phyloP scores from a whole-genome alignment of 441 rosid genomes.

The Macaranga tanarius region DNA sequence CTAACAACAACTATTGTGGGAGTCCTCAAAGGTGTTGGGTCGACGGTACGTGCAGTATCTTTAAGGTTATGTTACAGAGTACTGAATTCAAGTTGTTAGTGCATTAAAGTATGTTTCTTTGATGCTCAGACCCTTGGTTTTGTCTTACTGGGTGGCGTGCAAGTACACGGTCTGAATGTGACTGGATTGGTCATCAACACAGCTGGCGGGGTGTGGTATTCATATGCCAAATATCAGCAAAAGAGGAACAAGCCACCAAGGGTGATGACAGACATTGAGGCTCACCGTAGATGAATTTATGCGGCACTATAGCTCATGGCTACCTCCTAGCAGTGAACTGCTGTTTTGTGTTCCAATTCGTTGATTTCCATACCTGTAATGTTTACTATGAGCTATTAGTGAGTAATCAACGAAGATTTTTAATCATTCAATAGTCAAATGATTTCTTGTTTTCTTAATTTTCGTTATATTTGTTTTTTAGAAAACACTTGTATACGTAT shows the following conservation, averaged over 20 bases:
- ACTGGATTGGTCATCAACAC: slow-evolving; percentile 85
- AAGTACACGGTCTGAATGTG: slow-evolving; percentile 82
- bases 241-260: slow-evolving; percentile 57
- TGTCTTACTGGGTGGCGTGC: slow-evolving; percentile 83
- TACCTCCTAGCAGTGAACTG: neutral
- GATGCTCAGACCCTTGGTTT: slow-evolving; percentile 73
- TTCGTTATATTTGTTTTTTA: neutral
- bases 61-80: neutral
- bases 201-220: slow-evolving; percentile 94
- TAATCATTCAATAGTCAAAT: neutral
- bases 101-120: neutral
- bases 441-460: neutral
- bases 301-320: neutral
- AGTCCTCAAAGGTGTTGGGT: slow-evolving; percentile 95
- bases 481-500: neutral
- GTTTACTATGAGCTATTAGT: neutral
- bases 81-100: neutral
- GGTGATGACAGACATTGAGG: slow-evolving; percentile 56
- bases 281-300: slow-evolving; percentile 48
- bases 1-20: slow-evolving; percentile 96
- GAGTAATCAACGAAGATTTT: neutral
- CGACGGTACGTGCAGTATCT: slow-evolving; percentile 61
- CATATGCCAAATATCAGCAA: slow-evolving; percentile 76
- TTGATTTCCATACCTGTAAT: neutral
- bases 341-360: neutral